Base-by-base conservation (phyloP, 2,329 filamentous ascomycete genomes). In the Colletotrichum chlorophyti region DNA sequence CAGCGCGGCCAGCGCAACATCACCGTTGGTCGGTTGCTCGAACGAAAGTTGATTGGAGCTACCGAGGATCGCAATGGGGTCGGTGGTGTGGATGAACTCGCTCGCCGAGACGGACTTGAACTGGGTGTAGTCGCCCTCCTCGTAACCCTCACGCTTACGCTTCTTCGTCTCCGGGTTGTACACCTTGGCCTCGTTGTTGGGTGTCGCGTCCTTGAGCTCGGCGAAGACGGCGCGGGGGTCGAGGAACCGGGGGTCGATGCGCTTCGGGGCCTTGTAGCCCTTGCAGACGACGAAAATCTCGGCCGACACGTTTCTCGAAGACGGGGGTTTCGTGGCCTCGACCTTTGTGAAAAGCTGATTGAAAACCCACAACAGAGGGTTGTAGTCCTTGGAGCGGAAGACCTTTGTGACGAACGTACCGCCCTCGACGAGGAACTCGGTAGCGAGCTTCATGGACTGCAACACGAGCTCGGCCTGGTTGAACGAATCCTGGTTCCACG, bases 161-260 rank as follows among this genome's bases (percentile, higher is more conserved):
- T 97, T 99, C 83, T 98, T 99, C 70, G 91, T 82, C 71, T 99
- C 95, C 0, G 95, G 95, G 65, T 99, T 97, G 81, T 94, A 99
- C 2, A 99, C 95, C 73, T 96, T 97, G 34, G 95, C 95, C 73
- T 99, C 95, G 66, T 98, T 96, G 74, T 98, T 99, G 2, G 93
- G 92, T 0, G 89, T 90, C 2, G 91, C 86, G 55, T 90, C 91
- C 27, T 89, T 80, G n/a, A 97, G 79, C 73, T 99, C 95, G 27
- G 93, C 93, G 69, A 99, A 99, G 26, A 98, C 95, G 55, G 90
- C 86, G 64, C 87, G 87, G 6, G 95, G 87, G 69, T 99, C 95
- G 49, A 99, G 81, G 72, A 99, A 96, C 65, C 91, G 91, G 9
- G 94, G 93, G 69, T 99, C 95, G 58, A 99, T 86, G 63, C 87